Evolutionary conservation across 495 filamentous ascomycete species (phyloP), one percentile per base, ranked within the genome.

Genomic region (Gamarada debralockiae): DNA sequence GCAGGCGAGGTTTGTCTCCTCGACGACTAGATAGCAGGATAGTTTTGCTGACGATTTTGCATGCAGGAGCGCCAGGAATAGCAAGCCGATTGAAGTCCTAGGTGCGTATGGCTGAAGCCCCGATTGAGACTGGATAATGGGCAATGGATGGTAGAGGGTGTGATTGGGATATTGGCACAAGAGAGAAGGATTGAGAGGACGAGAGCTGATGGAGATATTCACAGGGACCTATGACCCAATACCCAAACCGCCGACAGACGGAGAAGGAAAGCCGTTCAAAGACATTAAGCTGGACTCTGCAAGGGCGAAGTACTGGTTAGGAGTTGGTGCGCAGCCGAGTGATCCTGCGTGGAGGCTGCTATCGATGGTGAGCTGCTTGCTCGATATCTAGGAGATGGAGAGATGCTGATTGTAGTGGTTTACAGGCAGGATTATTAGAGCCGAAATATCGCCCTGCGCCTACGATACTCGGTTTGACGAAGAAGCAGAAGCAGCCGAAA

Each of bases 271-370:
- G 49, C 74, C 84, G 54, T 84, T 81, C 67, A 98, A 98, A 69
- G 92, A 97, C 50, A 87, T 98, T 61, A 82, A 89, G 50, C 76
- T 98, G 2, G 93, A 98, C 73, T 76, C 75, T 1, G 68, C 78
- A 47, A 76, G 93, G 42, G 87, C 92, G 48, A 84, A 87, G 68
- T 98, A 98, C 72, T 98, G 93, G 93, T 73, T 98, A 13, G 93
- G 93, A 66, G 92, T 97, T 9, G 93, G 93, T 3, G 93, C 93
- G 34, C 93, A 98, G 70, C 92, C 93, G 23, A 91, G 84, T 58
- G 89, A 96, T 58, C 79, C 87, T 3, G 87, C 84, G 23, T 95
- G 90, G 93, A 76, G 90, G 70, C 63, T 98, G 59, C 68, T 98
- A 68, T 74, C 74, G 46, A 82, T 96, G 87, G 93, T 96, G 74